Base-by-base conservation (phyloP, 371 early-diverging fungal species). In the Circinella minor region DNA sequence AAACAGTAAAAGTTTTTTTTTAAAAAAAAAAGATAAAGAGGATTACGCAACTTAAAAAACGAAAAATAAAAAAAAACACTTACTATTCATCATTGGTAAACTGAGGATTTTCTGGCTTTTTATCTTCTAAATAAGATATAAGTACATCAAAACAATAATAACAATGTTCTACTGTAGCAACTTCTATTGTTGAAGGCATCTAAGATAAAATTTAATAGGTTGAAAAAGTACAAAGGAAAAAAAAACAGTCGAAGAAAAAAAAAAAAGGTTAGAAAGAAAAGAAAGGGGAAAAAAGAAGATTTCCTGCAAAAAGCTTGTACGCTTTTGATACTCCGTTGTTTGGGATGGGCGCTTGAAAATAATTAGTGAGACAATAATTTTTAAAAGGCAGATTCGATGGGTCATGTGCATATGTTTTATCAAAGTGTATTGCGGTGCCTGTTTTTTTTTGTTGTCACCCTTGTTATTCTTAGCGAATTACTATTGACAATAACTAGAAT, bases 121-220 rank as follows among this genome's bases (percentile, higher is more conserved):
- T 62, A 38, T 79, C 73, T 64, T 89, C 78, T 8, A 93, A 75
- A 59, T 86, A 74, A 4, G 88, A 73, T 17, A 83, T 65, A 10
- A 94, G 78, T 4, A 89, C 89, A 60, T 92, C 88, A 65, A 95
- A 94, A 74, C 94, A 93, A 76, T 86, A 94, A 55, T 75, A 75
- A 69, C 91, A 91, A 76, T 93, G 95, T 61, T 90, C 77, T 69
- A 81, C 82, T 15, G 81, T 78, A 6, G 78, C 87, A 54, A 62
- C 77, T 77, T 51, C 51, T 51, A 51, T 14, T 51, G 51, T n/a
- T 8, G 51, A 51, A 13, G 51, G 51, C 51, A 51, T 51, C 14
- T 43, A 43, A 3, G 11, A 74, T 81, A 66, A 34, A 47, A 38
- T 36, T 63, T 14, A 10, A 36, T 59, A 51, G 20, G 48, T 54